phyloP scores from a whole-genome alignment of 2,329 filamentous ascomycete genomes.

The Endoconidiophora laricicola region DNA sequence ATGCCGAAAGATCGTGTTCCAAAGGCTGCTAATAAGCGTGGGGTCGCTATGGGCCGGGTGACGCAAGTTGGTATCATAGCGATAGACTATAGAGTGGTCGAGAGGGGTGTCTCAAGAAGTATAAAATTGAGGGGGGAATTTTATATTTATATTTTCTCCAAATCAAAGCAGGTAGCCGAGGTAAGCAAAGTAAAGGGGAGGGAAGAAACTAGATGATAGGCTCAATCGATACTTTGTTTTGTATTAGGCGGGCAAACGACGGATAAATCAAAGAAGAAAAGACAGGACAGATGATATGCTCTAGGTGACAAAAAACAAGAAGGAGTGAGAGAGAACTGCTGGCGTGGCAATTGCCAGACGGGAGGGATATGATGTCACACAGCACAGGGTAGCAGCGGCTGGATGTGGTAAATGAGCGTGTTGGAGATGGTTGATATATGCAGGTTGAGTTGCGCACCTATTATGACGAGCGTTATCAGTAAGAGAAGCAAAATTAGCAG shows the following conservation, averaged over 20 bases:
- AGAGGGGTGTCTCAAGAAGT: neutral
- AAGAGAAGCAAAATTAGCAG: too few species aligned
- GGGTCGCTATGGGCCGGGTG: neutral
- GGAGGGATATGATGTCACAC: neutral
- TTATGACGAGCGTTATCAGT: too few species aligned
- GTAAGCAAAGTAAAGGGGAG: slow-evolving; percentile 1
- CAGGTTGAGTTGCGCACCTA: too few species aligned
- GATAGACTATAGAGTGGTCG: neutral
- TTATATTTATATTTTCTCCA: neutral
- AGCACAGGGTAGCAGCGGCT: neutral
- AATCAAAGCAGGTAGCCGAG: neutral
- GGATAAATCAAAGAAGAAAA: neutral
- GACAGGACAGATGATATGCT: too few species aligned
- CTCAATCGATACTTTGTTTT: too few species aligned
- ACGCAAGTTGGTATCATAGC: neutral
- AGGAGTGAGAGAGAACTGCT: neutral
- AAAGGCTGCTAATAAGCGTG: slow-evolving; percentile 25
- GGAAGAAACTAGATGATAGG: neutral
- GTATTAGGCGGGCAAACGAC: neutral
- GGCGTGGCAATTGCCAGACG: neutral
- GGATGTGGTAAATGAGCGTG: too few species aligned
- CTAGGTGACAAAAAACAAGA: neutral
- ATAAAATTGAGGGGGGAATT: neutral
- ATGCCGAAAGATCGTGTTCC: slow-evolving; percentile 15
- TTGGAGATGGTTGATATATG: too few species aligned